Evolutionary conservation across 345 rosid species (phyloP).

Genomic region (Crucihimalaya himalaica): DNA sequence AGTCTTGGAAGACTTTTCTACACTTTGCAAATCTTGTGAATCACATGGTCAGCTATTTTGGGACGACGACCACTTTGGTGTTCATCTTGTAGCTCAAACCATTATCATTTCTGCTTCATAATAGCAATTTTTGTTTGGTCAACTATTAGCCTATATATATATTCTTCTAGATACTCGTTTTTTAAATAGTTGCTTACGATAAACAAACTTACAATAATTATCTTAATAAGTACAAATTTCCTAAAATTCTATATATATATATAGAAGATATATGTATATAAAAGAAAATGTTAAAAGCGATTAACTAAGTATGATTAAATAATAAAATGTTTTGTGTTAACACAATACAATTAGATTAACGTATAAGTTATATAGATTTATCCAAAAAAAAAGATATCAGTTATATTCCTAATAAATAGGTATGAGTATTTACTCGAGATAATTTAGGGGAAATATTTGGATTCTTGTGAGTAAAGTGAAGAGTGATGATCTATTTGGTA

Average conservation of each 20-base stretch:
- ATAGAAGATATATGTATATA: no score
- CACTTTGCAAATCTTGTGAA: slow-evolving; percentile 5
- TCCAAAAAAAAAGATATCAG: no score
- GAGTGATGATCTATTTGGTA: slow-evolving; percentile 6
- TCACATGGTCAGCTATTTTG: slow-evolving; percentile 19
- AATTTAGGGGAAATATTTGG: not conserved
- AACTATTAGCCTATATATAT: not conserved
- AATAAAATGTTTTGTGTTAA: not conserved
- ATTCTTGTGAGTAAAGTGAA: not conserved
- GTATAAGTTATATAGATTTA: no score
- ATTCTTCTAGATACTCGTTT: not conserved
- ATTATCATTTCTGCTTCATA: slow-evolving; percentile 3
- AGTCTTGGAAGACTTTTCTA: slow-evolving; percentile 16
- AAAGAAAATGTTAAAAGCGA: not conserved
- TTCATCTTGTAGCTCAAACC: slow-evolving; percentile 5
- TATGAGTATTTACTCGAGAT: not conserved
- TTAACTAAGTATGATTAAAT: not conserved
- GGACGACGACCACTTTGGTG: slow-evolving; percentile 4
- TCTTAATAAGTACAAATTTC: not conserved
- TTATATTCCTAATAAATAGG: no score
- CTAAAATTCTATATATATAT: no score
- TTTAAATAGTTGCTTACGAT: not conserved
- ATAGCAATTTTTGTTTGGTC: not conserved
- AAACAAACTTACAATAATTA: not conserved
- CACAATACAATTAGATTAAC: not conserved